Conservation (phyloP, 73 alveolate genomes). For the Paramecium caudatum region DNA sequence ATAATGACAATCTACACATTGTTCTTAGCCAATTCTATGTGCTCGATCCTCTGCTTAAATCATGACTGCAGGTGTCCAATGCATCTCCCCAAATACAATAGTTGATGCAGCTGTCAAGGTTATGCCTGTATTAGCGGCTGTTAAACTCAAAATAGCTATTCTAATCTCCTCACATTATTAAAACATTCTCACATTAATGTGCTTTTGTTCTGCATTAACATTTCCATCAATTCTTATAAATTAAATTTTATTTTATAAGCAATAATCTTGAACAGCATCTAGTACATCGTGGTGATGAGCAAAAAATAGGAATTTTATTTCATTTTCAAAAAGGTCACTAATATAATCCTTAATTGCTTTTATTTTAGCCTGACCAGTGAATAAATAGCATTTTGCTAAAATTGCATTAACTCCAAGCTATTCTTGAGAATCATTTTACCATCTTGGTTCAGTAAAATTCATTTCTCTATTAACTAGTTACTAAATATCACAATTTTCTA, state of each 20-base stretch:
- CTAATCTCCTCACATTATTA: constrained; percentile 86
- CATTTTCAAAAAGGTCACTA: constrained; percentile 87
- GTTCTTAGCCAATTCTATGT: constrained; percentile 97
- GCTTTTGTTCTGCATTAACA: constrained; percentile 85
- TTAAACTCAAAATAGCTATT: constrained; percentile 93
- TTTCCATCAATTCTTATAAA: constrained; percentile 97
- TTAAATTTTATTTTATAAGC: constrained; percentile 83
- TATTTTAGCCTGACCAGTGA: constrained; percentile 93
- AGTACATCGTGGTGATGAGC: constrained; percentile 95
- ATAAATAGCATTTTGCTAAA: constrained; percentile 83
- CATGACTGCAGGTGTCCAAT: constrained; percentile 96
- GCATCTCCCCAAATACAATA: constrained; percentile 97
- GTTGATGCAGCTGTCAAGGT: constrained; percentile 98
- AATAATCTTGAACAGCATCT: constrained; percentile 93
- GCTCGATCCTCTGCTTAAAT: constrained; percentile 99
- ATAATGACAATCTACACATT: constrained; percentile 96
- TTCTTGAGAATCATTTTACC: constrained; percentile 61
- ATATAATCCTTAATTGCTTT: constrained; percentile 90
- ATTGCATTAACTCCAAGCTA: constrained; percentile 66
- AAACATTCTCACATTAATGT: constrained; percentile 90
- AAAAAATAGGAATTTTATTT: constrained; percentile 91
- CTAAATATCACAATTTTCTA: constrained; percentile 68
- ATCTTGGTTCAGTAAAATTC: constrained; percentile 13
- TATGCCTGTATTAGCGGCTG: constrained; percentile 96
- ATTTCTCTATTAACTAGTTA: constrained; percentile 58